phyloP scores from a whole-genome alignment of 2,329 filamentous ascomycete species.

The Didymellaceae sp. region DNA sequence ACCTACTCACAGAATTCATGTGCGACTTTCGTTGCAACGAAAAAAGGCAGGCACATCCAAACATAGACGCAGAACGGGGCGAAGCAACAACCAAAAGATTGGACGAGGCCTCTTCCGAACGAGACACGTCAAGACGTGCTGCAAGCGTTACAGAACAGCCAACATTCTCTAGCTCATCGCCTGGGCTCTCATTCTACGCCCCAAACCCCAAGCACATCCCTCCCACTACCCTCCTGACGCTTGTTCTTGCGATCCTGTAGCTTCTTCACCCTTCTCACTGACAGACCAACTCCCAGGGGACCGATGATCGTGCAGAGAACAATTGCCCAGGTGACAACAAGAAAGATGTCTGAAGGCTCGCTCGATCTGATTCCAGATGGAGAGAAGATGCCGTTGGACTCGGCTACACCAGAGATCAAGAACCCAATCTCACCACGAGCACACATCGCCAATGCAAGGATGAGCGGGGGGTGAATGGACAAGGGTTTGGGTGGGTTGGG shows the following conservation, averaged over 20 bases:
- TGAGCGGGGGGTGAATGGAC: conserved; percentile 70
- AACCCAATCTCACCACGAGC: conserved; percentile 83
- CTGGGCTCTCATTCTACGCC: conserved; percentile 41
- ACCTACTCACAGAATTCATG: no score
- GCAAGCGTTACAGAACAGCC: no score
- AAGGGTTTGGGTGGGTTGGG: conserved; percentile 54
- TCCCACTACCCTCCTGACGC: conserved; percentile 39
- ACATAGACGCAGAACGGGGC: no score
- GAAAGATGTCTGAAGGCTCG: conserved; percentile 55
- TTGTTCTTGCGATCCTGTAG: conserved; percentile 47
- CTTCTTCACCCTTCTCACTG: conserved; percentile 55
- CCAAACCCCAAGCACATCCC: conserved; percentile 55
- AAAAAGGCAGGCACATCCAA: no score
- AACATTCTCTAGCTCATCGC: neutral
- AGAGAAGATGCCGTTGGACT: conserved; percentile 60
- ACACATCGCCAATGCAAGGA: conserved; percentile 74
- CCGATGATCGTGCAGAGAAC: conserved; percentile 63
- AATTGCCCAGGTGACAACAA: conserved; percentile 64
- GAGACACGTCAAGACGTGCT: no score
- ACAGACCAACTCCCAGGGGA: conserved; percentile 59
- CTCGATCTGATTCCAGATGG: conserved; percentile 15
- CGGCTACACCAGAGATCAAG: conserved; percentile 72
- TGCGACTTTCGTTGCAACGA: no score
- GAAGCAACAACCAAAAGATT: no score
- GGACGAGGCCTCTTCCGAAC: no score